These are phyloP conservation scores for Phytophthora cryptogea DNA, from an alignment of 352 stramenopile species.

Conservation along the genomic window DNA sequence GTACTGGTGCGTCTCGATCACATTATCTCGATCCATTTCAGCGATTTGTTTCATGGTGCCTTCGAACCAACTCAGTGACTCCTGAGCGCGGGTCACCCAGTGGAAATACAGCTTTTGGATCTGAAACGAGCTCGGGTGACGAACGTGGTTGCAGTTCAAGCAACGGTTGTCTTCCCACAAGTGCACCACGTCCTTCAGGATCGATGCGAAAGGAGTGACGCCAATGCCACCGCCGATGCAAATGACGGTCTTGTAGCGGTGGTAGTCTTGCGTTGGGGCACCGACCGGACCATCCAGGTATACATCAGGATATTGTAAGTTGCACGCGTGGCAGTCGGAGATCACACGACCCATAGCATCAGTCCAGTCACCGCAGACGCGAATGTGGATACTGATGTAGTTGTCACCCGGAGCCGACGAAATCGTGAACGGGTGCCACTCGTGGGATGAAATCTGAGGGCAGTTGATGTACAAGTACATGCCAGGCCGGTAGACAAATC, in stretches of 20 bases:
- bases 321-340: slow-evolving; percentile 61
- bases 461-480: slow-evolving; percentile 92
- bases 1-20: slow-evolving; percentile 87
- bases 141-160: slow-evolving; percentile 72
- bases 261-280: slow-evolving; percentile 76
- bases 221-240: slow-evolving; percentile 79
- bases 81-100: slow-evolving; percentile 81
- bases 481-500: slow-evolving; percentile 73
- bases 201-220: slow-evolving; percentile 84
- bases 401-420: slow-evolving; percentile 86
- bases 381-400: slow-evolving; percentile 83
- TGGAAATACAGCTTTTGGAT: slow-evolving; percentile 90
- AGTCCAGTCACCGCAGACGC: slow-evolving; percentile 77
- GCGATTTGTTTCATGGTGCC: slow-evolving; percentile 87
- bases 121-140: slow-evolving; percentile 70
- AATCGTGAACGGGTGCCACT: slow-evolving; percentile 94
- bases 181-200: slow-evolving; percentile 78
- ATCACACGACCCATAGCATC: slow-evolving; percentile 62
- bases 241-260: slow-evolving; percentile 77
- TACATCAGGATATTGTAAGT: slow-evolving; percentile 65
- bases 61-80: slow-evolving; percentile 85
- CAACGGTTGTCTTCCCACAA: slow-evolving; percentile 80
- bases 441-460: slow-evolving; percentile 70
- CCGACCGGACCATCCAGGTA: slow-evolving; percentile 80
- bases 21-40: slow-evolving; percentile 73